phyloP scores from a whole-genome alignment of 129 eudicot species.

The Lactuca sativa region DNA sequence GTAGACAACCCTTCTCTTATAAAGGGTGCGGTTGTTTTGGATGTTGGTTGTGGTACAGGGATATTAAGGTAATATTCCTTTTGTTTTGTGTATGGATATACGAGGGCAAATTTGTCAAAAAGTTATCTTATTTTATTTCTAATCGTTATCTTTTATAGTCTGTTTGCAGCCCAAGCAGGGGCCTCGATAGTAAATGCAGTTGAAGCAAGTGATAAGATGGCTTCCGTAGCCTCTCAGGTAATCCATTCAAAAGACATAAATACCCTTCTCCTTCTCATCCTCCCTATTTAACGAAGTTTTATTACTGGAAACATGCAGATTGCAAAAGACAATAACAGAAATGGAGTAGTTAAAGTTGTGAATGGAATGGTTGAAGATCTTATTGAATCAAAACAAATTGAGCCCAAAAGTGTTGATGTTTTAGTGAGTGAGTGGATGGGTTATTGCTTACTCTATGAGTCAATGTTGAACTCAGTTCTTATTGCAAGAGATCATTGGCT shows the following conservation, averaged over 20 bases:
- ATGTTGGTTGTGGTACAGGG: slow-evolving; percentile 99
- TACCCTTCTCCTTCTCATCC: neutral
- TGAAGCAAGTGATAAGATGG: slow-evolving; percentile 96
- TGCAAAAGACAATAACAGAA: slow-evolving; percentile 63
- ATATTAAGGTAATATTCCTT: slow-evolving; percentile 63
- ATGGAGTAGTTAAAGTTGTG: slow-evolving; percentile 61
- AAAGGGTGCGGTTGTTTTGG: slow-evolving; percentile 70
- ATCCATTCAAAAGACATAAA: neutral
- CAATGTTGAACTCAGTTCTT: slow-evolving; percentile 91
- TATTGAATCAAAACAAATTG: slow-evolving; percentile 40
- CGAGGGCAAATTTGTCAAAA: neutral
- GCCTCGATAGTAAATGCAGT: slow-evolving; percentile 83
- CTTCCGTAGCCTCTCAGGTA: slow-evolving; percentile 87
- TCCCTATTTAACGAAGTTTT: neutral
- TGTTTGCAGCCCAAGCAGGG: slow-evolving; percentile 96
- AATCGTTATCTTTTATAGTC: slow-evolving; percentile 45
- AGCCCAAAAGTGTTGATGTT: slow-evolving; percentile 77
- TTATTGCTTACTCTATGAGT: slow-evolving; percentile 87
- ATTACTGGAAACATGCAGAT: slow-evolving; percentile 44
- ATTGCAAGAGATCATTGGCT: slow-evolving; percentile 88
- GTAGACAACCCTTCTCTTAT: slow-evolving; percentile 81
- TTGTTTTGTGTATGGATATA: neutral
- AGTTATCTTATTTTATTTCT: slow-evolving; percentile 12
- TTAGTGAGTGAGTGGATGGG: slow-evolving; percentile 98
- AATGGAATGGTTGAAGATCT: slow-evolving; percentile 94